These are phyloP conservation scores for Ophiostoma novo-ulmi DNA, from an alignment of 2,329 filamentous ascomycete species.

Conservation along the genomic window DNA sequence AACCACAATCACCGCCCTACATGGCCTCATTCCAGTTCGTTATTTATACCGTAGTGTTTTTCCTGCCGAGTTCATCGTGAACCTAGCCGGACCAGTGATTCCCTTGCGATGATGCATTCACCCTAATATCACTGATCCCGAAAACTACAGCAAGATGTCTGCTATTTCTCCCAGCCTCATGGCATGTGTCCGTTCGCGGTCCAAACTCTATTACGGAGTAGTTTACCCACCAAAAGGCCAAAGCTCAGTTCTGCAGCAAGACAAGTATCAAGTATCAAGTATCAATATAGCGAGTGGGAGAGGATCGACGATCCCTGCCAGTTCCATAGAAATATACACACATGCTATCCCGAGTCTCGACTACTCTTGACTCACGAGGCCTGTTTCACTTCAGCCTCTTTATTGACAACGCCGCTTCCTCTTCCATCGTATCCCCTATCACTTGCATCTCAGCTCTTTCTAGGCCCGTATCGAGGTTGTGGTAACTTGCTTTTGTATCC, in stretches of 20 bases:
- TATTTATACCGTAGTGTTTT: neutral
- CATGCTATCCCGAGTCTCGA: neutral
- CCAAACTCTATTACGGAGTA: too few species aligned
- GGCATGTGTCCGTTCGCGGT: too few species aligned
- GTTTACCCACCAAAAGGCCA: neutral
- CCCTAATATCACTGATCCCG: neutral
- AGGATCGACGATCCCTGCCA: neutral
- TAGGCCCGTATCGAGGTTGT: neutral
- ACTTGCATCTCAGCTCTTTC: neutral
- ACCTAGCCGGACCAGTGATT: neutral
- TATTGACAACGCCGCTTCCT: neutral
- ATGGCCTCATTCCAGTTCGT: neutral
- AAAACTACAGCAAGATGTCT: too few species aligned
- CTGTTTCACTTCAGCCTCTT: constrained; percentile 9
- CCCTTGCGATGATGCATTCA: neutral
- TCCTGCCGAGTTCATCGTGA: neutral
- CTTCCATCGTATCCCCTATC: neutral
- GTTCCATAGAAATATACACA: neutral
- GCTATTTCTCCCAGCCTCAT: neutral
- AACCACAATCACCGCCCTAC: neutral
- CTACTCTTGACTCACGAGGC: neutral
- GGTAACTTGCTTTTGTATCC: neutral
- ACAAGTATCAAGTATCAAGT: too few species aligned
- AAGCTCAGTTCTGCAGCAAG: neutral
- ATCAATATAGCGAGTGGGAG: neutral